phyloP scores from a whole-genome alignment of 441 rosid species.

The Pelargonium australe region DNA sequence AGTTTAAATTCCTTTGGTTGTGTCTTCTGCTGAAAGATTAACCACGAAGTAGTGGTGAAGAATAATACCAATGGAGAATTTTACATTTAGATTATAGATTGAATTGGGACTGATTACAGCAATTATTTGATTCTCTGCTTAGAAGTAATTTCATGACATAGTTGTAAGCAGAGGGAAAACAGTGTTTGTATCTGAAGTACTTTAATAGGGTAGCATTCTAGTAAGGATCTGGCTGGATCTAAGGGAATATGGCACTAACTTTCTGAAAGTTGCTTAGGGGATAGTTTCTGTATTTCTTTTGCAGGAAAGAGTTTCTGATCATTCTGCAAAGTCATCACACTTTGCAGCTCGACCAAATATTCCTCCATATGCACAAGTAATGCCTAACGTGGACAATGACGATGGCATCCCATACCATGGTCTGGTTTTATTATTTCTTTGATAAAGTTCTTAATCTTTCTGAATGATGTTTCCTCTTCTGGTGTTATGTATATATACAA shows the following conservation, averaged over 20 bases:
- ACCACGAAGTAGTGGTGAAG: not conserved
- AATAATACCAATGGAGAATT: not conserved
- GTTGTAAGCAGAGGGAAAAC: not conserved
- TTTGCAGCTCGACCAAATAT: slow-evolving; percentile 1
- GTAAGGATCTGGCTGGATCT: not conserved
- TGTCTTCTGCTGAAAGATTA: not conserved
- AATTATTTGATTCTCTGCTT: not conserved
- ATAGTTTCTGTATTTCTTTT: slow-evolving; percentile 1
- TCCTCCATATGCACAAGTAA: slow-evolving; percentile 2
- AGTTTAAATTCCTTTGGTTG: not conserved
- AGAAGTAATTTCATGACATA: not conserved
- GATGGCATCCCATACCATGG: slow-evolving; percentile 8
- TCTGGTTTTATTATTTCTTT: slow-evolving; percentile 4
- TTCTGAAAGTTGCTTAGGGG: not conserved
- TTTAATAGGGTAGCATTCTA: not conserved
- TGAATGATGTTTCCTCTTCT: not conserved
- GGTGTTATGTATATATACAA: not conserved
- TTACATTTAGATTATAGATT: not conserved
- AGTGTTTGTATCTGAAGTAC: not conserved
- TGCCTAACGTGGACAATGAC: not conserved
- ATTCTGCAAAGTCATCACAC: slow-evolving; percentile 7
- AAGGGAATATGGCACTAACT: not conserved
- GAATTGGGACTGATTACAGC: not conserved
- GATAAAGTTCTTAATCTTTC: not conserved
- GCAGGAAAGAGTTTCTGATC: slow-evolving; percentile 9